Base-by-base conservation (phyloP, 805 yeast genomes). In the Sugiyamaella mastotermitis region DNA sequence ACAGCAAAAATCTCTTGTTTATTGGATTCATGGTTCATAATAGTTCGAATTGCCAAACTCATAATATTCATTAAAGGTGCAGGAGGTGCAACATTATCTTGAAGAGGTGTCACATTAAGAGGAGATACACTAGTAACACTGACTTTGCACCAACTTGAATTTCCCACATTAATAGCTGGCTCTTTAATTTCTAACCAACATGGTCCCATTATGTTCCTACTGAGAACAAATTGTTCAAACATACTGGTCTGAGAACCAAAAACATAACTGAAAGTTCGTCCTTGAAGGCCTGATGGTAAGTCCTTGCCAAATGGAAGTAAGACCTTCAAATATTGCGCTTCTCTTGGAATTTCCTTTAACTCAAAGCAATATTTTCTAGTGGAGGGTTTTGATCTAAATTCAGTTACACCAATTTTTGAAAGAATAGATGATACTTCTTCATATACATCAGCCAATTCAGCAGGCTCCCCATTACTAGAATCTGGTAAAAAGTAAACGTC, bases 201-300 rank as follows among this genome's bases (percentile, higher is more conserved):
- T 3, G 98, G 98, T 7, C 98, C 98, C 96, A 86, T 88, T 31
- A 92, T 71, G 49, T 81, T 79, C 50, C 83, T 71, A 57, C 80
- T 85, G 18, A 88, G 52, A 8, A 86, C 92, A 60, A 92, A 86
- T 9, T 84, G 71, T 64, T 92, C 98, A 57, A 92, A 87, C 17
- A 84, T 66, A 39, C 71, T 71, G 2, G 92, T 60, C 42, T 69
- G 74, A 2, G 84, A 69, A 35, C 97, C 97, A 63, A 87, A 86
- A 2, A 86, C 84, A 41, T 75, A 81, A 7, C 69, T 63, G 55
- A 83, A 87, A 0, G 94, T 83, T 23, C 82, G 24, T 20, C 14
- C 14, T 18, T 31, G 11, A 14, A 32, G 57, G 41, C 78, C 79
- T 1, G 78, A 47, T 2, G 94, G 90, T 43, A 75, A 50, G 21